A percentile compares a stretch with the other conserved stretches of the same genome.
These are phyloP conservation scores for Microcyclosporella mali DNA, from an alignment of 2,329 filamentous ascomycete genomes.

Conservation along the genomic window DNA sequence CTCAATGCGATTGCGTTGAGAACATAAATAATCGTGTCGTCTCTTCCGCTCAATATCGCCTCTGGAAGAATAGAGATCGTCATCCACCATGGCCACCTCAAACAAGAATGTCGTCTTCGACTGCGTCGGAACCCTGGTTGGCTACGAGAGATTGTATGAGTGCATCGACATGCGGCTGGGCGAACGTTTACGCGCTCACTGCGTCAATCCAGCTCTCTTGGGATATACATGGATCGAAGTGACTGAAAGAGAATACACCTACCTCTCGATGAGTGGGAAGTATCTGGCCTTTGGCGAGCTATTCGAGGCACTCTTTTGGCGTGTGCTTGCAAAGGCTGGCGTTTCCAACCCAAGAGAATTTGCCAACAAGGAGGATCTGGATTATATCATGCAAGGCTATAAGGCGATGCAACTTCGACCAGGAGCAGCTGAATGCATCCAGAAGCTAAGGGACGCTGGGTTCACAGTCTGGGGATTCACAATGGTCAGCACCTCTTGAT, in stretches of 20 bases:
- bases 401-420: constrained; percentile 29
- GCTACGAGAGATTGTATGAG: constrained; percentile 40
- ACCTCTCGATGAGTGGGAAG: constrained; percentile 39
- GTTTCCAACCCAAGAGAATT: constrained; percentile 39
- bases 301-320: constrained; percentile 44
- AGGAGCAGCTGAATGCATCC: constrained; percentile 39
- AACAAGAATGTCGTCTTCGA: constrained; percentile 29
- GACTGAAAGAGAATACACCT: constrained; percentile 46
- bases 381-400: constrained; percentile 36
- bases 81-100: constrained; percentile 4
- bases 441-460: constrained; percentile 39
- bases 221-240: constrained; percentile 45
- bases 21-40: no score
- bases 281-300: constrained; percentile 40
- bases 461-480: constrained; percentile 52
- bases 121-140: constrained; percentile 47
- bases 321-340: constrained; percentile 42
- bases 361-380: constrained; percentile 38
- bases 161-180: constrained; percentile 40
- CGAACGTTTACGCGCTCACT: constrained; percentile 32
- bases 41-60: no score
- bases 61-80: no score
- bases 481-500: constrained; percentile 20
- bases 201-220: constrained; percentile 40
- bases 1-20: no score